Evolutionary conservation across 345 rosid species (phyloP), one percentile per base, ranked within the genome.

Genomic region (Arabis alpina): DNA sequence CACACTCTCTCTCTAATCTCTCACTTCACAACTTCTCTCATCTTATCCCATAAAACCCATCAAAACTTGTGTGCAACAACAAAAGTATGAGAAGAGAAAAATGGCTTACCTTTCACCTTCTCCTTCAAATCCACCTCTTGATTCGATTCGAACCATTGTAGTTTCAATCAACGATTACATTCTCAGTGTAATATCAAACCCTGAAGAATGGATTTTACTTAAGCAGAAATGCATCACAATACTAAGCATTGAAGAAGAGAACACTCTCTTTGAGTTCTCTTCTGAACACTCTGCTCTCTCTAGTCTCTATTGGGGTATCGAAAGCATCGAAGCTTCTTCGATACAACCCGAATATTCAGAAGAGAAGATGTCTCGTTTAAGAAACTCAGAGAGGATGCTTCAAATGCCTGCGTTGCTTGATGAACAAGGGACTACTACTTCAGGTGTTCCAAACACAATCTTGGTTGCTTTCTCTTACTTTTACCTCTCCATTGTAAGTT

Each of bases 351-450:
- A 76, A 36, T 61, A 43, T 28, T 64, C 79, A 0, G 86, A 79
- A 44, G 84, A 84, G 72, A 80, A 70, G 40, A 34, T 64, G 8
- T 47, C 61, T 32, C 54, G 51, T 64, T 60, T 90, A 10, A 71
- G 56, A 51, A 84, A 85, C 54, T 78, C 93, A 2, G 98, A 93
- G 84, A 77, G 71, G 67, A 75, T 86, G 93, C 97, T 90, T 54
- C 98, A 93, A 78, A 86, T 83, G 16, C 97, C 97, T 1, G 97
- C 98, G 13, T 84, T 90, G 81, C 89, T 90, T 59, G 92, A 87
- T 5, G 96, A 88, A 59, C 81, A 80, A 40, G 96, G 85, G 61
- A 62, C 57, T 43, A 88, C 92, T 19, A 87, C 84, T 12, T 54
- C 69, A 39, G 90, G 97, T 60, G 79, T 90, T 60, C 80, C 82